A percentile compares a stretch with the other conserved stretches of the same genome.
Conservation (phyloP, 2,329 filamentous ascomycete genomes). For the Aspergillus brasiliensis region DNA sequence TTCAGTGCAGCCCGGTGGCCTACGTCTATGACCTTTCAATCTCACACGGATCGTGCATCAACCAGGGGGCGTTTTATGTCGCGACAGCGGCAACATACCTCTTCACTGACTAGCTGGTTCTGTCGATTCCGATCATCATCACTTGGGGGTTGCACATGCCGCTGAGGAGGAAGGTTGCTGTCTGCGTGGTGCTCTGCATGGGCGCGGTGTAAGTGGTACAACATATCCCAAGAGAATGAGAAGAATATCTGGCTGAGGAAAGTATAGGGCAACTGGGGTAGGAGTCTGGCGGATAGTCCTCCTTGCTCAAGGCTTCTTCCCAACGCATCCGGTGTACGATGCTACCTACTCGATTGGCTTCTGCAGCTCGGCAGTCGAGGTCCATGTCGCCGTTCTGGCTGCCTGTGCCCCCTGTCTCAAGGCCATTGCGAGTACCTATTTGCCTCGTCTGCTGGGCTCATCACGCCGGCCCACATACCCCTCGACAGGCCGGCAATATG, state of each 20-base stretch:
- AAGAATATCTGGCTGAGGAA: not conserved
- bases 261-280: conserved; percentile 27
- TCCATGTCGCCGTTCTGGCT: conserved; percentile 32
- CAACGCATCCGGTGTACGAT: conserved; percentile 12
- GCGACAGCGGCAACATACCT: conserved; percentile 30
- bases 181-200: conserved; percentile 31
- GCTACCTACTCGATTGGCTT: conserved; percentile 31
- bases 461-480: not conserved
- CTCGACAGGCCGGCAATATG: not conserved
- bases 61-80: conserved; percentile 32
- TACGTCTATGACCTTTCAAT: conserved; percentile 27
- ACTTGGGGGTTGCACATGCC: conserved; percentile 34
- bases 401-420: conserved; percentile 34
- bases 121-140: conserved; percentile 35
- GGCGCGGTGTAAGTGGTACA: conserved; percentile 27
- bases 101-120: conserved; percentile 35
- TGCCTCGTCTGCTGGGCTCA: not conserved
- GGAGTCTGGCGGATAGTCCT: conserved; percentile 33
- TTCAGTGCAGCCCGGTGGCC: conserved; percentile 32
- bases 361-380: conserved; percentile 33
- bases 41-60: conserved; percentile 28
- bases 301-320: conserved; percentile 25
- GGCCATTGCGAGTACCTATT: conserved; percentile 8
- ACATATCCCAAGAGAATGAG: not conserved
- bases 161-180: conserved; percentile 29